These are phyloP conservation scores for Ceratobasidium sp. DNA, from an alignment of 1,284 basidiomycete genomes.

Conservation along the genomic window DNA sequence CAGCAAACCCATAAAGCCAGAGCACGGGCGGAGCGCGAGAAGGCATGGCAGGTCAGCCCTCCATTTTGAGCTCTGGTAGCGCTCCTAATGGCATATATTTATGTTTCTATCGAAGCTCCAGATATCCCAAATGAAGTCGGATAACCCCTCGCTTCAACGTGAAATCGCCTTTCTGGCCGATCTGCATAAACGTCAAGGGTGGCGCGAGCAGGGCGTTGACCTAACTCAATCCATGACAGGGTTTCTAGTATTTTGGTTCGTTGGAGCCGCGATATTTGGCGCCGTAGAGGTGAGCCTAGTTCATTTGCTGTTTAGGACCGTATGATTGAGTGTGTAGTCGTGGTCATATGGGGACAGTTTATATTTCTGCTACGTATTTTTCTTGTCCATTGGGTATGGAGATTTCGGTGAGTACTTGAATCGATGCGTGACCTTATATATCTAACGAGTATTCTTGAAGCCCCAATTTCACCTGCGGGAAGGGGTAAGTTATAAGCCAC, in stretches of 20 bases:
- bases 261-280: conserved; percentile 44
- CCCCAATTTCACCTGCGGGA: conserved; percentile 36
- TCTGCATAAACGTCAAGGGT: conserved; percentile 41
- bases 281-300: conserved; percentile 36
- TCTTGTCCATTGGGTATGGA: conserved; percentile 46
- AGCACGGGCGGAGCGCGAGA: conserved; percentile 41
- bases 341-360: conserved; percentile 39
- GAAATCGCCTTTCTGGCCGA: conserved; percentile 44
- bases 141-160: conserved; percentile 38
- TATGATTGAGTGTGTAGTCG: conserved; percentile 1
- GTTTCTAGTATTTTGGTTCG: conserved; percentile 46
- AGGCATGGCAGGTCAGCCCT: conserved; percentile 34
- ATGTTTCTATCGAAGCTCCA: too few species aligned
- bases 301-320: background rate
- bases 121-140: conserved; percentile 5
- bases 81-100: too few species aligned
- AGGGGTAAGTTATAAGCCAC: conserved; percentile 7
- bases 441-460: background rate
- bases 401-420: conserved; percentile 28
- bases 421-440: background rate
- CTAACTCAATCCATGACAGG: conserved; percentile 40
- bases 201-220: conserved; percentile 43
- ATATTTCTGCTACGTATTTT: conserved; percentile 50
- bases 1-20: conserved; percentile 26
- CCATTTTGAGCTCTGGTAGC: too few species aligned